Conservation (phyloP, 2,329 filamentous ascomycete species). For the Exserohilum rostratum region DNA sequence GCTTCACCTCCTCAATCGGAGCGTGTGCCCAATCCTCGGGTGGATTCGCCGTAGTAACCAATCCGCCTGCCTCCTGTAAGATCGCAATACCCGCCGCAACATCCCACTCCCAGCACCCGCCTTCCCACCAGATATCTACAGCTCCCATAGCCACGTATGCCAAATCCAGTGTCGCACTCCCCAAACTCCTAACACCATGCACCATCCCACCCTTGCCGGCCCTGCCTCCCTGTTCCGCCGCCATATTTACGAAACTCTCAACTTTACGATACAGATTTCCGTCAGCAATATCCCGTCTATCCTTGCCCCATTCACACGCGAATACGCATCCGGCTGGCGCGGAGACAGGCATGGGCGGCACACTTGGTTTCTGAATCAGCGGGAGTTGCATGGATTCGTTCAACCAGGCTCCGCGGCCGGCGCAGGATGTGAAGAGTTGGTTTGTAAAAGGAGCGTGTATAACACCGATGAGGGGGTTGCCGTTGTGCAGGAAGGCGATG, state of each 20-base stretch:
- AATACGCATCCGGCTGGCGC: conserved; percentile 75
- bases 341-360: conserved; percentile 66
- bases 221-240: conserved; percentile 67
- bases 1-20: conserved; percentile 63
- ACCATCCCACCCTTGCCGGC: conserved; percentile 77
- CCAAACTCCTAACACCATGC: conserved; percentile 74
- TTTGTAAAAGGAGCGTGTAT: conserved; percentile 74
- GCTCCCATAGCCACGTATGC: conserved; percentile 77
- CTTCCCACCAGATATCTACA: conserved; percentile 85
- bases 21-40: conserved; percentile 63
- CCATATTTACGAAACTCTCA: conserved; percentile 77
- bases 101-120: conserved; percentile 83
- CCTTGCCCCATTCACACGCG: conserved; percentile 81
- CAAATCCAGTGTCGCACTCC: conserved; percentile 74
- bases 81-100: conserved; percentile 78
- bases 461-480: conserved; percentile 69
- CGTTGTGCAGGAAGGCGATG: conserved; percentile 69
- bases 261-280: conserved; percentile 75
- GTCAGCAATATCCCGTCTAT: conserved; percentile 68
- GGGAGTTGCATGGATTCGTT: conserved; percentile 69
- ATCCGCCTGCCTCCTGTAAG: conserved; percentile 73
- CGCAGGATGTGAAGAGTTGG: conserved; percentile 72
- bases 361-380: conserved; percentile 62
- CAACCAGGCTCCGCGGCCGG: conserved; percentile 70
- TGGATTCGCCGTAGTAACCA: conserved; percentile 76